Evolutionary conservation across 2,329 filamentous ascomycete genomes (phyloP).

Genomic region (Zasmidium citrigriseum): DNA sequence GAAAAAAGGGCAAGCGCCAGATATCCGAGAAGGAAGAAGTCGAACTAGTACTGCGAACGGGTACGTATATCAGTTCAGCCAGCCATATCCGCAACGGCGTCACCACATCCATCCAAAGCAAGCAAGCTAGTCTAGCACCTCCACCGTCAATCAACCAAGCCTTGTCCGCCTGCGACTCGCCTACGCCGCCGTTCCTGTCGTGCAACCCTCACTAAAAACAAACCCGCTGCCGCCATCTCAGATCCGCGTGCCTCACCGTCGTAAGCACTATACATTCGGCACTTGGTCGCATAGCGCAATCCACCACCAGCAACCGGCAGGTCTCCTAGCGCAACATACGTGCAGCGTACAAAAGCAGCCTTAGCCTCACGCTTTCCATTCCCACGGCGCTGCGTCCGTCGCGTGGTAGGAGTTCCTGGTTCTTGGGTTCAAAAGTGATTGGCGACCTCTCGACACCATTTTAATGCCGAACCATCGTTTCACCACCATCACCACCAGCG

Average conservation of each 20-base stretch:
- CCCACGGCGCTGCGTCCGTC: slow-evolving; percentile 3
- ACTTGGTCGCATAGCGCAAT: slow-evolving; percentile 9
- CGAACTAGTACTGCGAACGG: not conserved
- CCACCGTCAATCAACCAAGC: not conserved
- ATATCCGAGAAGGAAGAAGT: not conserved
- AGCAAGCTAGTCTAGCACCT: not conserved
- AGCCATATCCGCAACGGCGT: not conserved
- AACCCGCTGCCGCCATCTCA: not conserved
- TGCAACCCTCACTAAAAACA: not conserved
- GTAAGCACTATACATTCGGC: not conserved
- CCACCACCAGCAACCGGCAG: not conserved
- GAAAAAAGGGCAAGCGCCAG: too few relatives aligned
- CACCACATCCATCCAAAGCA: too few relatives aligned
- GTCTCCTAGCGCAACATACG: not conserved
- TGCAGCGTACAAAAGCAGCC: not conserved
- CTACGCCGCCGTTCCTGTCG: not conserved
- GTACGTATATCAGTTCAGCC: not conserved
- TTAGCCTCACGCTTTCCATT: not conserved
- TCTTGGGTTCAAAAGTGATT: slow-evolving; percentile 11
- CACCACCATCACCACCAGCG: not conserved
- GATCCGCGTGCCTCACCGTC: slow-evolving; percentile 6
- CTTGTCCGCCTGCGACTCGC: not conserved
- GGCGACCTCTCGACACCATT: slow-evolving; percentile 4
- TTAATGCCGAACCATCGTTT: slow-evolving; percentile 17
- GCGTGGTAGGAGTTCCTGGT: slow-evolving; percentile 8